Base-by-base conservation (phyloP, 768 basidiomycete species). In the Podaxis sp. region DNA sequence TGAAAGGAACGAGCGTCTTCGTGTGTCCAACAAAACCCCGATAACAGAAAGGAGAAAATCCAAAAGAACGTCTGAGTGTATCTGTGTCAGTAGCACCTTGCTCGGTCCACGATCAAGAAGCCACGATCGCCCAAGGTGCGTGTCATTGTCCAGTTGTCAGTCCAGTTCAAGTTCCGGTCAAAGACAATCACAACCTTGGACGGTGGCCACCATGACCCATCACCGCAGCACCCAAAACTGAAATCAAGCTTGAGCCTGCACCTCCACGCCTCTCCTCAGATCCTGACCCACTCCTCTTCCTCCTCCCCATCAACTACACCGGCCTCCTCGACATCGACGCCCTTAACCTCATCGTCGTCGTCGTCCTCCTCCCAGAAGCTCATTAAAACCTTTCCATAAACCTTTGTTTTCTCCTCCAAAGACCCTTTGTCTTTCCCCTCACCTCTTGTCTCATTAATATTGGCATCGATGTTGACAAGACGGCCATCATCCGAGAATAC, bases 191-290 rank as follows among this genome's bases (percentile, higher is more conserved):
- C 40, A n/a, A 44, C 21, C 42, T 32, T 44, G 42, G 42, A 27
- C 47, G 18, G 23, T 48, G 40, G 40, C 18, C 18, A 23, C 23
- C 11, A 11, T 10, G 6, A 9, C 9, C 47, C 47, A 27, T 23
- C 47, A 18, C 40, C 11, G 21, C 47, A 23, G 18, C 11, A 25
- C 11, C 21, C 47, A 10, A 23, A 21, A 18, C 9, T 13, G 9
- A 25, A 51, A 51, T 51, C 25, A 61, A 48, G 59, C 59, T 21
- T 60, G 59, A 47, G 47, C 27, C 52, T 61, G 59, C 21, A 61
- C 44, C 44, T 55, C 59, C 21, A 61, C 44, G 18, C 48, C 44
- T 23, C 36, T 35, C 42, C 36, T 44, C 42, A 36, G 10, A 37
- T 60, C 59, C 3, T 54, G 2, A 54, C 21, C 59, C 51, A 61